Base-by-base conservation (phyloP, 2,329 filamentous ascomycete species). In the Ceratocystis eucalypticola region DNA sequence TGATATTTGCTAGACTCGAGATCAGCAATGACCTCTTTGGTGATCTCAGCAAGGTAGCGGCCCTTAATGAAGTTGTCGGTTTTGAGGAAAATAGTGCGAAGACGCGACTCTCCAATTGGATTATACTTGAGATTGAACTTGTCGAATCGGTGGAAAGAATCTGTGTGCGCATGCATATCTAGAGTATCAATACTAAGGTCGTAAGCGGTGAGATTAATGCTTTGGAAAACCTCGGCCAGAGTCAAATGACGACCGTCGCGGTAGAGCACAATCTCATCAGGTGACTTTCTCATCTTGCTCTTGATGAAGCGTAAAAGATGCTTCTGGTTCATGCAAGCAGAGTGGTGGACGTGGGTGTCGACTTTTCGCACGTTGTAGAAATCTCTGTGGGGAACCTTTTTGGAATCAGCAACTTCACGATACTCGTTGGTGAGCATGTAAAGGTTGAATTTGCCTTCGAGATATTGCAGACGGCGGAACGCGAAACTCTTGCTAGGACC, bases 41-140 rank as follows among this genome's bases (percentile, higher is more conserved):
- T 97, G 69, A 99, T 96, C 75, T 99, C 94, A 0, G 94, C 94
- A 55, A 99, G 80, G 74, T 99, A 99, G 62, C 93, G 88, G 45
- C 94, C 94, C 70, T 96, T 86, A 73, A 99, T 96, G 75, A 91
- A 93, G 74, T 99, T 99, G 76, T 99, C 94, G 8, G 94, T 99
- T 79, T 99, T 99, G 65, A 99, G 79, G 75, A 99, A 99, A 71
- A 99, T 99, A n/a, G 94, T 96, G 72, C 94, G 86, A 66, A 99
- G 79, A 66, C 94, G 87, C 55, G 94, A 97, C 76, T 99, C 94
- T 62, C 94, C 94, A 69, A 99, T 87, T 0, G 94, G 94, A 71
- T 99, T 99, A 74, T 99, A 99, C 75, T 99, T 99, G 66, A 99
- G 80, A 74, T 99, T 99, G 82, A 99, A 99, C 76, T 99, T 99